Percentiles rank a stretch among this genome's conserved stretches.
phyloP scores from a whole-genome alignment of 2,329 filamentous ascomycete genomes.

The Hypoxylon sp. region DNA sequence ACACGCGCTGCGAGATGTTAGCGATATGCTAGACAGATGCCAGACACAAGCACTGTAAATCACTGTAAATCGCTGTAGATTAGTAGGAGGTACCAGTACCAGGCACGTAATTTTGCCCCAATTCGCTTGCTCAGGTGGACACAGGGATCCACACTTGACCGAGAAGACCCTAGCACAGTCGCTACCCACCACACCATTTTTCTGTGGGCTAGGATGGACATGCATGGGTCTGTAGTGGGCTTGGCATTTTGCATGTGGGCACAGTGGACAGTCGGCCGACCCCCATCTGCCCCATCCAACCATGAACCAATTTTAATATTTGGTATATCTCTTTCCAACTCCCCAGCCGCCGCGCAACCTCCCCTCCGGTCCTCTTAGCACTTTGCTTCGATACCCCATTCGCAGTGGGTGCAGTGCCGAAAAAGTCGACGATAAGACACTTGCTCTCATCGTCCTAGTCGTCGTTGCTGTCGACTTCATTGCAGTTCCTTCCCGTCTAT shows the following conservation, averaged over 20 bases:
- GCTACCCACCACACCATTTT: slow-evolving; percentile 36
- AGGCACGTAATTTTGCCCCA: slow-evolving; percentile 33
- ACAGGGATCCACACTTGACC: slow-evolving; percentile 36
- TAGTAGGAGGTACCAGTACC: slow-evolving; percentile 29
- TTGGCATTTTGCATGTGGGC: slow-evolving; percentile 39
- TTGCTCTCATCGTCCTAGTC: slow-evolving; percentile 5
- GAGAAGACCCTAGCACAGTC: slow-evolving; percentile 34
- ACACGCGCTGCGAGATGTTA: slow-evolving; percentile 15
- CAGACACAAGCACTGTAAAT: slow-evolving; percentile 1
- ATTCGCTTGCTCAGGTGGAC: slow-evolving; percentile 38
- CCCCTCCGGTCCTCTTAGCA: slow-evolving; percentile 25
- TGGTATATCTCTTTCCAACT: slow-evolving; percentile 34
- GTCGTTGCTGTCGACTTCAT: slow-evolving; percentile 17
- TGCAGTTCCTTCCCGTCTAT: not conserved
- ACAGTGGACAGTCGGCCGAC: slow-evolving; percentile 13
- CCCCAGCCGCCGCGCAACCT: slow-evolving; percentile 30
- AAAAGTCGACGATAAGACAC: slow-evolving; percentile 19
- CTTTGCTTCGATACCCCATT: slow-evolving; percentile 31
- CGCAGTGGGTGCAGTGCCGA: slow-evolving; percentile 33
- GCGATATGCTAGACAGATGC: slow-evolving; percentile 5
- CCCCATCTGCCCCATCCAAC: not conserved
- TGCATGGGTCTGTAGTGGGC: slow-evolving; percentile 8
- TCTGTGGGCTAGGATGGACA: slow-evolving; percentile 16
- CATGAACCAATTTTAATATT: slow-evolving; percentile 36
- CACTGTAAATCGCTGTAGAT: not conserved